A percentile compares a stretch with the other conserved stretches of the same genome.
phyloP scores from a whole-genome alignment of 352 stramenopile species.

The Globisporangium paroecandrum region DNA sequence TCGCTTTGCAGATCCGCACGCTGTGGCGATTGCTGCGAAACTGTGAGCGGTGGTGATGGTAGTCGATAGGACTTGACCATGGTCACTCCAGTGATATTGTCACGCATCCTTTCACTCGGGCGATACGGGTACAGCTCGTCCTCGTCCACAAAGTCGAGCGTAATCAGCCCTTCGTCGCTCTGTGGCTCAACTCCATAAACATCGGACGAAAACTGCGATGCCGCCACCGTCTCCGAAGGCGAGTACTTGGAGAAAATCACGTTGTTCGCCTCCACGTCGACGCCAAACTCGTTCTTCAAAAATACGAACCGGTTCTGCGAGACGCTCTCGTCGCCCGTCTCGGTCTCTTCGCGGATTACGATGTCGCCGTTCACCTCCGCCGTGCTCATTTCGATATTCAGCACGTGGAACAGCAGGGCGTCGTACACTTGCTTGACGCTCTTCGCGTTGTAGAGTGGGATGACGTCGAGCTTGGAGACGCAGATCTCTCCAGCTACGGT shows the following conservation, averaged over 20 bases:
- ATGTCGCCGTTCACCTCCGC: slow-evolving; percentile 13
- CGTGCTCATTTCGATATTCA: slow-evolving; percentile 15
- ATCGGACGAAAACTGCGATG: background rate
- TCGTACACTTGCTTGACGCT: slow-evolving; percentile 17
- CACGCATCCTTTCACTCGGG: background rate
- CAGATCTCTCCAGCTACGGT: background rate
- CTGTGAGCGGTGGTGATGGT: background rate
- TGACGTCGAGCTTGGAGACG: slow-evolving; percentile 28
- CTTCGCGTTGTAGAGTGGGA: slow-evolving; percentile 10
- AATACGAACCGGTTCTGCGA: slow-evolving; percentile 14
- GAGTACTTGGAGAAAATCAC: slow-evolving; percentile 10
- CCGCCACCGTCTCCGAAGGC: no score
- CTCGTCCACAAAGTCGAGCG: slow-evolving; percentile 11
- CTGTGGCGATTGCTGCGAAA: no score
- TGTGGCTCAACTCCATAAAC: background rate
- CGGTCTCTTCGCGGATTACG: slow-evolving; percentile 11
- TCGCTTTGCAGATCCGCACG: no score
- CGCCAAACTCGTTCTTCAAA: background rate
- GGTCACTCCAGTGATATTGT: background rate
- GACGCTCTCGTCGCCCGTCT: background rate
- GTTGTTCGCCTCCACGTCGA: slow-evolving; percentile 11
- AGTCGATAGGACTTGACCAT: no score
- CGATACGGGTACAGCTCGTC: slow-evolving; percentile 15
- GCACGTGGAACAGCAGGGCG: slow-evolving; percentile 1
- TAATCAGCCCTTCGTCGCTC: slow-evolving; percentile 8